These are phyloP conservation scores for Metschnikowia shivogae DNA, from an alignment of 805 yeast species.

Conservation along the genomic window DNA sequence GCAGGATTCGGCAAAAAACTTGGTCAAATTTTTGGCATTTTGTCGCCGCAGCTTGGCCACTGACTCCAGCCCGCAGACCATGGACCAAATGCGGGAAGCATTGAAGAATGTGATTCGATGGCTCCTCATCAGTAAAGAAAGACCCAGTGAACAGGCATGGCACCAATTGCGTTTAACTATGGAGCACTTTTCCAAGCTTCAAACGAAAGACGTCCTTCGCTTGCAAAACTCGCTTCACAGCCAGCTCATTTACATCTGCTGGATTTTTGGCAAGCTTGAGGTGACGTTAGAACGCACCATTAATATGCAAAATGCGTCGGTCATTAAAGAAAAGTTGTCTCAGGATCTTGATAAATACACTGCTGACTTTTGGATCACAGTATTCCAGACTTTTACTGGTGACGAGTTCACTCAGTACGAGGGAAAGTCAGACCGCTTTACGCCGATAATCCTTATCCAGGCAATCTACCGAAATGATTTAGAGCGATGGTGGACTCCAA, in stretches of 20 bases:
- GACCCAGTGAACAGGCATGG: slow-evolving; percentile 20
- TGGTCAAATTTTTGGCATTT: slow-evolving; percentile 18
- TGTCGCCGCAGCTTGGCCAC: slow-evolving; percentile 18
- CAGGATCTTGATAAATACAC: slow-evolving; percentile 6
- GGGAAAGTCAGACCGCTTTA: slow-evolving; percentile 3
- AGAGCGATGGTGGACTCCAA: slow-evolving; percentile 26
- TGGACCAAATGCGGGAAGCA: slow-evolving; percentile 18
- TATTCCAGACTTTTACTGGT: slow-evolving; percentile 18
- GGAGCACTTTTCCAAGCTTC: slow-evolving; percentile 15
- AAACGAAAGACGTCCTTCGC: slow-evolving; percentile 12
- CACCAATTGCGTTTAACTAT: slow-evolving; percentile 13
- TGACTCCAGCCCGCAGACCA: slow-evolving; percentile 1
- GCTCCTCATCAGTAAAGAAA: slow-evolving; percentile 29
- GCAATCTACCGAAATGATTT: slow-evolving; percentile 13
- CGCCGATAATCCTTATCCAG: slow-evolving; percentile 22
- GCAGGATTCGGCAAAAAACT: slow-evolving; percentile 15
- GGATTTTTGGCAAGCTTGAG: slow-evolving; percentile 11
- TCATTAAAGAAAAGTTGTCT: not conserved
- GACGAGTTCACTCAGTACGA: slow-evolving; percentile 12
- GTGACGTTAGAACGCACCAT: not conserved
- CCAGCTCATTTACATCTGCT: slow-evolving; percentile 12
- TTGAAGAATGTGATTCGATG: slow-evolving; percentile 26
- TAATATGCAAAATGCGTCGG: not conserved
- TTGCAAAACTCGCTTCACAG: slow-evolving; percentile 10
- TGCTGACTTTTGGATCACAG: slow-evolving; percentile 20